Base-by-base conservation (phyloP, 345 rosid species). In the Arabidopsis suecica region DNA sequence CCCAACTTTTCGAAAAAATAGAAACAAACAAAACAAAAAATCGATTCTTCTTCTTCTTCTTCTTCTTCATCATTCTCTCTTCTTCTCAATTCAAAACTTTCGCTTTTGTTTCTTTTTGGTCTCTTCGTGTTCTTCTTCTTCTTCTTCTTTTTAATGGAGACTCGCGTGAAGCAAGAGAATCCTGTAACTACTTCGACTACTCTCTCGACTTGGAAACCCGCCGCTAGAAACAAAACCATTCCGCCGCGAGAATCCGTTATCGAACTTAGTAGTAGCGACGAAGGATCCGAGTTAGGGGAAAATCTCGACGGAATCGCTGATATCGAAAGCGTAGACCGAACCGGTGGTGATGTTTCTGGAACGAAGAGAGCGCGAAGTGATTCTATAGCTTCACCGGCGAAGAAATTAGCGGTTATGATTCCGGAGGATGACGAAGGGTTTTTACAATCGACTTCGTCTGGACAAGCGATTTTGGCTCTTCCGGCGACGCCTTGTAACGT, bases 211-310 rank as follows among this genome's bases (percentile, higher is more conserved):
- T 57, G 23, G 47, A 61, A 23, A 69, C 65, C 47, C 62, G 5
- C 20, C 67, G 60, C 34, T 20, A n/a, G 41, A 1, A 70, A 56
- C 22, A 22, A 12, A 37, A 45, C 0, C 50, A 4, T 5, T 12
- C 44, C 61, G 13, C 3, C 2, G 37, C 42, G n/a, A 3, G 38
- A 55, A 6, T 68, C 78, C 20, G 76, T 86, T 1, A 86, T 91
- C 82, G 83, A 87, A 3, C 80, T 93, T 63, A 78, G 84, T 28
- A 84, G 86, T 51, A 82, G 87, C 81, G 71, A 84, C n/a, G 82
- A 63, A 18, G 69, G 11, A 3, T 71, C 84, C 18, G 90, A 78
- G 14, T 56, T 28, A 1, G 58, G 25, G 1, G 65, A 13, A 37
- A 61, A 32, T 8, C 48, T 38, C 2, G 42, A 65, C 38, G 49